Conservation (phyloP, 2,329 filamentous ascomycete genomes). For the Epichloe gansuensis region DNA sequence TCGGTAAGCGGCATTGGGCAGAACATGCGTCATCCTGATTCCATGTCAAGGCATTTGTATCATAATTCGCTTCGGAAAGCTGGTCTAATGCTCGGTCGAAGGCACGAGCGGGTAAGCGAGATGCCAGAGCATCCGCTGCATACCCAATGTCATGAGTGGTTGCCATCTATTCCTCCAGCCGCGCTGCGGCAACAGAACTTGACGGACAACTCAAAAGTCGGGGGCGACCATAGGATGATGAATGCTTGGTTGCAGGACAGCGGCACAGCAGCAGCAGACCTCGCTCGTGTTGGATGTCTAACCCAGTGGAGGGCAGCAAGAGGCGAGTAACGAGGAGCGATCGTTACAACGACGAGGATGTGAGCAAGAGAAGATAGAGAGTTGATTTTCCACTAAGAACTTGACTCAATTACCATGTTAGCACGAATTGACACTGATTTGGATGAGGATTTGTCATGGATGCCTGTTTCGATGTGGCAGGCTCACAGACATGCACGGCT, state of each 20-base stretch:
- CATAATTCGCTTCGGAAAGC: background rate
- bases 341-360: background rate
- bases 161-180: slow-evolving; percentile 33
- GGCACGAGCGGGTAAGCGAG: background rate
- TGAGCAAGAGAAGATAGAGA: background rate
- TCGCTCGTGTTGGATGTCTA: background rate
- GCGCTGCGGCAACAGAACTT: slow-evolving; percentile 34
- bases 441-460: background rate
- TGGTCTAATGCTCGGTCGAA: slow-evolving; percentile 11
- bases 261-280: background rate
- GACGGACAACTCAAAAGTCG: slow-evolving; percentile 26
- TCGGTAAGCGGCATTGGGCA: slow-evolving; percentile 33
- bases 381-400: background rate
- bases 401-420: background rate
- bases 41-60: background rate
- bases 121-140: slow-evolving; percentile 16
- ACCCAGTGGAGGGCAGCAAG: background rate
- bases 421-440: background rate
- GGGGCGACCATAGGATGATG: slow-evolving; percentile 27
- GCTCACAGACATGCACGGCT: background rate
- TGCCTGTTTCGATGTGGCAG: background rate
- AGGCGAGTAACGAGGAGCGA: background rate
- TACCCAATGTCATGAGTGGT: slow-evolving; percentile 26
- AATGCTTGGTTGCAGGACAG: background rate
- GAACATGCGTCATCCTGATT: background rate